phyloP scores from a whole-genome alignment of 768 basidiomycete species.

The Leccinum barrowsii region DNA sequence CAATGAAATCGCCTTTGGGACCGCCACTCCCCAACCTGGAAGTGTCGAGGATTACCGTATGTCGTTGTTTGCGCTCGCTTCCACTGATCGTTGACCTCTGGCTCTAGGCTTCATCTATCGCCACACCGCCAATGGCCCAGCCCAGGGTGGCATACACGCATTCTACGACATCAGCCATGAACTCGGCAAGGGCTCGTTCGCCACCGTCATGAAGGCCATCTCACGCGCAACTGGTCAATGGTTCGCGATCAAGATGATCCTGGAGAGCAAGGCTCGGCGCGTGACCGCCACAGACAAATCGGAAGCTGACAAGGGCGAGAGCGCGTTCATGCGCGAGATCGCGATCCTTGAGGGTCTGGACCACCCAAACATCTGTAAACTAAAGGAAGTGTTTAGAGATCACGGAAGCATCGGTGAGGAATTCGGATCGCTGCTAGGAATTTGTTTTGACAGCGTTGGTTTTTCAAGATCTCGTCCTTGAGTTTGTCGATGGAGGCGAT shows the following conservation, averaged over 20 bases:
- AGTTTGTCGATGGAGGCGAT: conserved; percentile 86
- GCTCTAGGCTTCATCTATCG: conserved; percentile 67
- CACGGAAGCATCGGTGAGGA: conserved; percentile 56
- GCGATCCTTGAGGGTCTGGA: conserved; percentile 71
- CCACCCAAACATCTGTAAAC: conserved; percentile 79
- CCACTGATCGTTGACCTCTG: neutral
- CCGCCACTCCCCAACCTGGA: conserved; percentile 41
- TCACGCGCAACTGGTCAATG: conserved; percentile 65
- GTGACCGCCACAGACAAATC: conserved; percentile 31
- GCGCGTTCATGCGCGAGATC: conserved; percentile 65
- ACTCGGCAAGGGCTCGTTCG: conserved; percentile 90
- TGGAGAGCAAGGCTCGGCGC: conserved; percentile 44
- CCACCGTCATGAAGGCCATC: conserved; percentile 82
- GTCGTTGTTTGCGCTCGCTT: conserved; percentile 25
- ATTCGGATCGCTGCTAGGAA: neutral
- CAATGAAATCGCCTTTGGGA: conserved; percentile 86
- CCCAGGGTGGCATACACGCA: conserved; percentile 54
- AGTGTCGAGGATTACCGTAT: conserved; percentile 71
- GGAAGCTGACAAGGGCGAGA: conserved; percentile 29
- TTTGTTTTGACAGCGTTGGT: conserved; percentile 26
- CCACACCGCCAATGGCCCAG: conserved; percentile 49
- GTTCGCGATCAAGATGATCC: conserved; percentile 89
- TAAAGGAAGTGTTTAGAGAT: conserved; percentile 75
- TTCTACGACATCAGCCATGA: conserved; percentile 65
- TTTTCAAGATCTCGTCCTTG: conserved; percentile 74